Percentiles rank a stretch among this genome's conserved stretches.
These are phyloP conservation scores for Jaenimonas drosophilae DNA, from an alignment of 208 protist species.

Conservation along the genomic window DNA sequence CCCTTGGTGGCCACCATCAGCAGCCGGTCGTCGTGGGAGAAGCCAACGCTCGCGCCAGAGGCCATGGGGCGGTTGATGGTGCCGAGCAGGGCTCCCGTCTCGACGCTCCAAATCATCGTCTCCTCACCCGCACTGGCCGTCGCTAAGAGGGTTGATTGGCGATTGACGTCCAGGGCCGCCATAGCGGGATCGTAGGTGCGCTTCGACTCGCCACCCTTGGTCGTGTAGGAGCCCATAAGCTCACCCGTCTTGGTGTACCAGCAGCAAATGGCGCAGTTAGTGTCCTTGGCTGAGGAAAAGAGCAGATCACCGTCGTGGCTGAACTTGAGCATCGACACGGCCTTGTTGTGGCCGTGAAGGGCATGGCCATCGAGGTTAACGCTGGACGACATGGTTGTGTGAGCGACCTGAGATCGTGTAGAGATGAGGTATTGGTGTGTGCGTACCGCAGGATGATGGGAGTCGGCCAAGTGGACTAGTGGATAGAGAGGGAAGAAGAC, in stretches of 20 bases:
- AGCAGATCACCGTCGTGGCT: constrained; percentile 97
- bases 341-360: constrained; percentile 87
- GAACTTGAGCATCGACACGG: constrained; percentile 92
- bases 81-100: constrained; percentile 84
- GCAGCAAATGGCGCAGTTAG: constrained; percentile 63
- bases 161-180: constrained; percentile 90
- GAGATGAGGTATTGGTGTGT: no score
- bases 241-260: constrained; percentile 94
- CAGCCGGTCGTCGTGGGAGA: constrained; percentile 85
- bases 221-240: constrained; percentile 94
- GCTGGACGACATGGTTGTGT: constrained; percentile 4
- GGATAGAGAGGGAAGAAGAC: no score
- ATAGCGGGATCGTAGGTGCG: constrained; percentile 77
- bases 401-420: no score
- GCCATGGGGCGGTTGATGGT: constrained; percentile 62
- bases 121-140: constrained; percentile 73
- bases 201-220: constrained; percentile 39
- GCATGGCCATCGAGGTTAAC: constrained; percentile 56
- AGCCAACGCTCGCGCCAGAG: constrained; percentile 60
- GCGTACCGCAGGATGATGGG: no score
- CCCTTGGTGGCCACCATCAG: constrained; percentile 90
- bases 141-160: constrained; percentile 74
- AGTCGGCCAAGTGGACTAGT: no score
- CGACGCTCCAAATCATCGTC: constrained; percentile 83
- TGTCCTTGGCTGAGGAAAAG: constrained; percentile 94